Conservation (phyloP, 805 yeast genomes). For the Zygosaccharomyces gambellarensis region DNA sequence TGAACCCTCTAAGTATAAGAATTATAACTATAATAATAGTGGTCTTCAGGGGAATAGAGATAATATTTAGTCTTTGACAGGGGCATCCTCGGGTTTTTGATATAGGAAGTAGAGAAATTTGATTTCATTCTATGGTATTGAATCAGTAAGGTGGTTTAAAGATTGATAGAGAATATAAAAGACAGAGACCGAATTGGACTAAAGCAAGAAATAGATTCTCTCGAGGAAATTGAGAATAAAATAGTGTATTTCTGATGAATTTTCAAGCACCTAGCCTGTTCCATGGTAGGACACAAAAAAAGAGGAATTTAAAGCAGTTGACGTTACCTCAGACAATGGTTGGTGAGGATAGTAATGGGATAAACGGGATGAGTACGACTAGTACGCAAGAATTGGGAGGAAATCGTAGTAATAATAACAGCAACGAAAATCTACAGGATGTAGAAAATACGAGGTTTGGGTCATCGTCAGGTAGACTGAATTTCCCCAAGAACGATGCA, state of each 20-base stretch:
- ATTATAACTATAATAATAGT: too few species aligned
- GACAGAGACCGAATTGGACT: not conserved
- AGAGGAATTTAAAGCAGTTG: constrained; percentile 56
- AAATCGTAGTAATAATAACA: not conserved
- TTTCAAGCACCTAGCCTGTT: constrained; percentile 20
- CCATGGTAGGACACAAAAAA: constrained; percentile 45
- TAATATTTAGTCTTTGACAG: not conserved
- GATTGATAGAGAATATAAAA: not conserved
- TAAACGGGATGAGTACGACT: not conserved
- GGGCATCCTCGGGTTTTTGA: not conserved
- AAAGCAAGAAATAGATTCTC: not conserved
- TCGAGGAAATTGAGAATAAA: not conserved
- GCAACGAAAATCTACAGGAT: not conserved
- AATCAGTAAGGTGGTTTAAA: not conserved
- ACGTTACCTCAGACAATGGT: constrained; percentile 33
- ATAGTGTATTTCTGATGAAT: constrained; percentile 7
- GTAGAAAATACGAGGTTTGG: not conserved
- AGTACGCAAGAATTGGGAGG: not conserved
- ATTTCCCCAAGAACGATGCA: constrained; percentile 8
- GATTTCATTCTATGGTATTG: not conserved
- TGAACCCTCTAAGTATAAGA: too few species aligned
- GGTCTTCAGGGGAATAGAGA: too few species aligned
- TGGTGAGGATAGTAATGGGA: constrained; percentile 9
- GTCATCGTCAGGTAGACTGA: constrained; percentile 10
- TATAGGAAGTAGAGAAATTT: not conserved